Base-by-base conservation (phyloP, 768 basidiomycete species). In the Lactifluus piperatus region DNA sequence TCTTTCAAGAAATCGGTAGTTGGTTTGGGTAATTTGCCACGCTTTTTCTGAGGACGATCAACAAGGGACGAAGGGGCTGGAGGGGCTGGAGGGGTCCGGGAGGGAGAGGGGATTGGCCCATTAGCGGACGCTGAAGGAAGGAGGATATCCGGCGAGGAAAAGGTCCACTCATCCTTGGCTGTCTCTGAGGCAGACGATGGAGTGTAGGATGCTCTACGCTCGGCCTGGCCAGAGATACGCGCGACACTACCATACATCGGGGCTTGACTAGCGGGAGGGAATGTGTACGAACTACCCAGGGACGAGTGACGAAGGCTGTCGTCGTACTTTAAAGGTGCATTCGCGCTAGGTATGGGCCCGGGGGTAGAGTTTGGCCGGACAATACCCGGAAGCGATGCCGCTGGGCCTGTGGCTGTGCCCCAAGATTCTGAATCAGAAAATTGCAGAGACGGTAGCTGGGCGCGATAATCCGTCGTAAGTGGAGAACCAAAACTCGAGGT, bases 1-100 rank as follows among this genome's bases (percentile, higher is more conserved):
- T 88, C 84, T 67, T 91, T 91, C 71, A 93, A 80, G 67, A 83
- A 90, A 73, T 93, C 90, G 32, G 90, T 92, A 37, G 90, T 90
- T 73, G 90, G 88, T 75, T 92, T 92, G 45, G 90, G 90, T 10
- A 93, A 80, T 73, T 93, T 92, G 58, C 90, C 89, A 57, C 90
- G 82, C 68, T 91, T 90, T 64, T 89, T 84, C 47, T 81, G 83
- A 14, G 87, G 87, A 20, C 87, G 85, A 64, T 89, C 87, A 63
- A 84, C 83, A 57, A 86, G 82, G 27, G 80, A 76, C 9, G 84
- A 82, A 18, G 65, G 51, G 10, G 81, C 73, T 26, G 80, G 71
- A 5, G 77, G 59, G 2, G 64, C 55, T 16, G 59, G 58, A 27
- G 67, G 48, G 64, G 77, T 79, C 3, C 83, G 79, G 1, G 83